Conservation (phyloP, 768 basidiomycete genomes). For the Peribolospora kevripleyi region DNA sequence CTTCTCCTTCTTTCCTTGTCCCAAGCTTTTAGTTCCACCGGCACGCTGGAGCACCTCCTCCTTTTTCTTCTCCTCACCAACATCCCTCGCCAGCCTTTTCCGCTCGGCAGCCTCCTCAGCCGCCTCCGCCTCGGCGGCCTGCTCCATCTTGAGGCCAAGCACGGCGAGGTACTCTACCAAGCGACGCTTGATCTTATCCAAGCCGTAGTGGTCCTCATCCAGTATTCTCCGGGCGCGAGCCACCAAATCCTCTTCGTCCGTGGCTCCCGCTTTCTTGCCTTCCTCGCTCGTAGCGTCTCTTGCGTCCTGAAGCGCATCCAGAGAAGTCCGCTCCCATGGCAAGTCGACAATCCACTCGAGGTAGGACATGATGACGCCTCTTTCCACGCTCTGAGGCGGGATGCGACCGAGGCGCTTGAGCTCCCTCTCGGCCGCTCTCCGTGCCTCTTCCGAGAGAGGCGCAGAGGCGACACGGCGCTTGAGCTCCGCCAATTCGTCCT, state of each 20-base stretch:
- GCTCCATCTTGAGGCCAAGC: slow-evolving; percentile 30
- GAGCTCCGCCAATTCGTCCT: slow-evolving; percentile 50
- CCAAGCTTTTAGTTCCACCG: too few species aligned
- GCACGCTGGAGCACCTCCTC: too few species aligned
- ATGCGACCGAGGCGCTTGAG: slow-evolving; percentile 64
- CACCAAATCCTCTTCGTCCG: slow-evolving; percentile 11
- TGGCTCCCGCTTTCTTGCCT: slow-evolving; percentile 5
- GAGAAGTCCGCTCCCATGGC: slow-evolving; percentile 35
- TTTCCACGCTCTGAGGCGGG: slow-evolving; percentile 72
- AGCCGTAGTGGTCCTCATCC: slow-evolving; percentile 71
- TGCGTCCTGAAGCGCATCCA: not conserved
- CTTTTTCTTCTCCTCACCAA: too few species aligned
- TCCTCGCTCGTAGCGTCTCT: not conserved
- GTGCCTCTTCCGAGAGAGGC: slow-evolving; percentile 49
- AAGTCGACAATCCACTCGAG: slow-evolving; percentile 71
- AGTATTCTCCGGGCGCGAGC: slow-evolving; percentile 44
- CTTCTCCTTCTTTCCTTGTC: too few species aligned
- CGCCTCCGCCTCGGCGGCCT: slow-evolving; percentile 13
- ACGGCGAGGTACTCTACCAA: slow-evolving; percentile 80
- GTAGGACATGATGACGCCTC: slow-evolving; percentile 56
- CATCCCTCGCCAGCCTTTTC: not conserved
- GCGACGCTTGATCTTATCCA: slow-evolving; percentile 77
- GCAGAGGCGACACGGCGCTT: slow-evolving; percentile 42
- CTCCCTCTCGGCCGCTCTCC: slow-evolving; percentile 57
- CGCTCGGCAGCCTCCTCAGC: slow-evolving; percentile 17